These are phyloP conservation scores for Suillus subluteus DNA, from an alignment of 768 basidiomycete genomes.

Conservation along the genomic window DNA sequence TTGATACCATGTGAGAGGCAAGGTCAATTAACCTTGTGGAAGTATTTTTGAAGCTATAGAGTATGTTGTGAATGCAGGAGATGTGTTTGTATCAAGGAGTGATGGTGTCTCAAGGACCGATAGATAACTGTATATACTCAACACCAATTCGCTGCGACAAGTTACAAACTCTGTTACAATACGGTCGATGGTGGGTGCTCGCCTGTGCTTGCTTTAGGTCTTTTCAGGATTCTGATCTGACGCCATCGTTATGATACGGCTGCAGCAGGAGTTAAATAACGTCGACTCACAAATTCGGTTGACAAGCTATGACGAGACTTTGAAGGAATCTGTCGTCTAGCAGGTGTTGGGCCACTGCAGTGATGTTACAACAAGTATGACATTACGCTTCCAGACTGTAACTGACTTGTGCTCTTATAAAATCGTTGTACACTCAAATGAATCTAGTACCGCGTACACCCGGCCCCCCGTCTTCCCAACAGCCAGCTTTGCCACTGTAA, in stretches of 20 bases:
- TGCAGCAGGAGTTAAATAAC: background rate
- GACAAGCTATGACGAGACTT: background rate
- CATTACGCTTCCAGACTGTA: background rate
- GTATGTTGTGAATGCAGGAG: too few species aligned
- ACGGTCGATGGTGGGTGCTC: background rate
- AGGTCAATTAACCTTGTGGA: too few species aligned
- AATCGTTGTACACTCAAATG: background rate
- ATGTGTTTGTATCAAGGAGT: too few species aligned
- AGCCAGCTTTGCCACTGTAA: background rate
- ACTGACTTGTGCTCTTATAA: background rate
- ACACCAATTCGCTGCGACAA: too few species aligned
- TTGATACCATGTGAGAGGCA: too few species aligned
- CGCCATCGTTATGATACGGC: background rate
- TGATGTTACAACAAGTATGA: too few species aligned
- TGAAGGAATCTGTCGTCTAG: background rate
- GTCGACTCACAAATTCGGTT: background rate
- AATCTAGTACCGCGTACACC: background rate
- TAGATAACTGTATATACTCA: too few species aligned
- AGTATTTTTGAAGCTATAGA: too few species aligned
- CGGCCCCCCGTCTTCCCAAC: background rate
- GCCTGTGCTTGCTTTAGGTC: background rate
- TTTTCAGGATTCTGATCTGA: background rate
- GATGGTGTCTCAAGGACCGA: too few species aligned
- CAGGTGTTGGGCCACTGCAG: background rate
- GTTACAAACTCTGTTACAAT: too few species aligned